These are phyloP conservation scores for Psophocarpus tetragonolobus DNA, from an alignment of 306 rosid species.

Conservation along the genomic window DNA sequence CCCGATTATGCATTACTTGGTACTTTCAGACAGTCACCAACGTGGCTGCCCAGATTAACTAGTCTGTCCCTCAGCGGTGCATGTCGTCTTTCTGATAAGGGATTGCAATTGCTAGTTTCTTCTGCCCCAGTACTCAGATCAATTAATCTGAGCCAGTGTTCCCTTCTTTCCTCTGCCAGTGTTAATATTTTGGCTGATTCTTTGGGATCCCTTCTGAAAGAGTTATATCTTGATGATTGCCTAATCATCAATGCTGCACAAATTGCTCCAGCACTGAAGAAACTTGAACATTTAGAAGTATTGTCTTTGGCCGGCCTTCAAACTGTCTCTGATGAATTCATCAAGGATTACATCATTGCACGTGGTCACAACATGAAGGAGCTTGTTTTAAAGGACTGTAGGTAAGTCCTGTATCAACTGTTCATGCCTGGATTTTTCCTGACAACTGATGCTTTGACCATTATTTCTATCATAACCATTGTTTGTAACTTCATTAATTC, in stretches of 20 bases:
- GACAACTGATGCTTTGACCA: background rate
- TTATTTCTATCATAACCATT: background rate
- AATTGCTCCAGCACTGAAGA: constrained; percentile 55
- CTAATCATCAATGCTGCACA: constrained; percentile 45
- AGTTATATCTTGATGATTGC: constrained; percentile 77
- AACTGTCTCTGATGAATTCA: constrained; percentile 54
- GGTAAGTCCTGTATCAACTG: constrained; percentile 51
- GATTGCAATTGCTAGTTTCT: constrained; percentile 60
- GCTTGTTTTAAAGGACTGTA: constrained; percentile 71
- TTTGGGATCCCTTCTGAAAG: constrained; percentile 66
- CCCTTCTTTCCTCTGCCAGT: constrained; percentile 69
- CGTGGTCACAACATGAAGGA: constrained; percentile 71
- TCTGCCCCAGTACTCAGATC: constrained; percentile 71
- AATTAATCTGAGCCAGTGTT: constrained; percentile 82
- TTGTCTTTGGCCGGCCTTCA: constrained; percentile 71
- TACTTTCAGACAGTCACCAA: constrained; percentile 53
- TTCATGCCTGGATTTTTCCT: constrained; percentile 19
- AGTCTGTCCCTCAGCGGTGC: constrained; percentile 82
- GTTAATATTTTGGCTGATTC: constrained; percentile 54
- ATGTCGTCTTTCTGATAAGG: constrained; percentile 72
- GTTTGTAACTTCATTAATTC: background rate
- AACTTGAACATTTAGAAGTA: constrained; percentile 63
- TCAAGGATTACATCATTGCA: constrained; percentile 43
- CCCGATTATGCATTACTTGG: constrained; percentile 53
- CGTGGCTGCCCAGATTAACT: constrained; percentile 51